Evolutionary conservation across 495 filamentous ascomycete genomes (phyloP), one percentile per base, ranked within the genome.

Genomic region (Glonium stellatum): DNA sequence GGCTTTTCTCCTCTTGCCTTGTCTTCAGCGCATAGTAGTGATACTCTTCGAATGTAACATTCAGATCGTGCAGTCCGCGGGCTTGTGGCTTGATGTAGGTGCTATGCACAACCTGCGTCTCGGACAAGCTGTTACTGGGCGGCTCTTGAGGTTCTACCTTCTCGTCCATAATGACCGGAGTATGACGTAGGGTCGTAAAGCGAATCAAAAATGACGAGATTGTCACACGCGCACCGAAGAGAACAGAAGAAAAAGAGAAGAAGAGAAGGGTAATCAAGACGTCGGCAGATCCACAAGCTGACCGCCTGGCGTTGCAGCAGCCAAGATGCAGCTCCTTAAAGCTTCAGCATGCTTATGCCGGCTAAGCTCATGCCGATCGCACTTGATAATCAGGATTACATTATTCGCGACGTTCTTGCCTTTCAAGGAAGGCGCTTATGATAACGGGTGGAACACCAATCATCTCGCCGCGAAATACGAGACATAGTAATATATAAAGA

Each of bases 11-110:
- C 54, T 81, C 76, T 57, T 76, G 70, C 25, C 78, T 73, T 23
- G 77, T 76, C 57, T 76, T 71, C 49, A 71, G 60, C 2, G 77
- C 79, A 62, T 76, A 79, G 72, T 80, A 77, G 22, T 74, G 58
- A 65, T 82, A 82, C 60, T 82, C 79, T 61, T 80, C 78, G 54
- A 79, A 64, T 0, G 69, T 67, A 9, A 71, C 62, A 23, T 49
- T 62, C 8, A 42, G 39, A 31, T 55, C 49, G 27, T 49, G 61
- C 11, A 60, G 60, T 51, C 19, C 53, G 34, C 46, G 48, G n/a
- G 58, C 37, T 22, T 63, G 61, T 1, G 57, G 37, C 19, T 37
- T 54, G 23, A 59, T 59, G 36, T 39, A 39, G 36, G 8, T 39
- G 36, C 36, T 39, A 8, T 39, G 36, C 36, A 39, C 36, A 39